These are phyloP conservation scores for Aspergillus pseudoterreus DNA, from an alignment of 2,329 filamentous ascomycete genomes.

Conservation along the genomic window DNA sequence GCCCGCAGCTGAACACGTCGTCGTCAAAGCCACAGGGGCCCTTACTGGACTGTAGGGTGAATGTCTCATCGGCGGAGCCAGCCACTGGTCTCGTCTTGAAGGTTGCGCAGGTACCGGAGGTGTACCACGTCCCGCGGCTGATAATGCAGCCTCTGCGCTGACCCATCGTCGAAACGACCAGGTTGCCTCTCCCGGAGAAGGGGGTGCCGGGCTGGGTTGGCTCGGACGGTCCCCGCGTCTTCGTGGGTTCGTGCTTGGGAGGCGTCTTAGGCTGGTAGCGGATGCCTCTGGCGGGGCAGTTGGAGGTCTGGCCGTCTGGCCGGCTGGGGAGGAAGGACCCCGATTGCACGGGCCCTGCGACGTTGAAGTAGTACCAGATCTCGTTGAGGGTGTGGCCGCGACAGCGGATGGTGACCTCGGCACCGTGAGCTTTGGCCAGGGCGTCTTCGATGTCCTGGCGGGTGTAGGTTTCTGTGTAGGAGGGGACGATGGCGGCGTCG, in stretches of 20 bases:
- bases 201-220: conserved; percentile 35
- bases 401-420: conserved; percentile 58
- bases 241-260: conserved; percentile 33
- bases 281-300: conserved; percentile 61
- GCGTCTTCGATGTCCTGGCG: conserved; percentile 57
- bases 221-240: conserved; percentile 26
- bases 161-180: conserved; percentile 49
- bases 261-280: conserved; percentile 60
- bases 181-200: conserved; percentile 57
- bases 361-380: conserved; percentile 63
- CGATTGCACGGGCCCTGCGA: conserved; percentile 43
- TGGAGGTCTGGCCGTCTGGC: conserved; percentile 56
- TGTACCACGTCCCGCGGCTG: conserved; percentile 64
- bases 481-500: conserved; percentile 58
- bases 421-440: conserved; percentile 51
- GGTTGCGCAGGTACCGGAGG: conserved; percentile 63
- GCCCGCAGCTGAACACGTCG: conserved; percentile 54
- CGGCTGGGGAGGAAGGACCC: conserved; percentile 32
- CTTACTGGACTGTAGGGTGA: conserved; percentile 58
- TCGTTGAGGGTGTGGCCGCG: conserved; percentile 47
- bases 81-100: conserved; percentile 34
- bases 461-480: conserved; percentile 54
- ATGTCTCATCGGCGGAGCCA: conserved; percentile 30
- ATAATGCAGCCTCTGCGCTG: conserved; percentile 61
- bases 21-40: conserved; percentile 56